Conservation (phyloP, 129 eudicot genomes). For the Saposhnikovia divaricata region DNA sequence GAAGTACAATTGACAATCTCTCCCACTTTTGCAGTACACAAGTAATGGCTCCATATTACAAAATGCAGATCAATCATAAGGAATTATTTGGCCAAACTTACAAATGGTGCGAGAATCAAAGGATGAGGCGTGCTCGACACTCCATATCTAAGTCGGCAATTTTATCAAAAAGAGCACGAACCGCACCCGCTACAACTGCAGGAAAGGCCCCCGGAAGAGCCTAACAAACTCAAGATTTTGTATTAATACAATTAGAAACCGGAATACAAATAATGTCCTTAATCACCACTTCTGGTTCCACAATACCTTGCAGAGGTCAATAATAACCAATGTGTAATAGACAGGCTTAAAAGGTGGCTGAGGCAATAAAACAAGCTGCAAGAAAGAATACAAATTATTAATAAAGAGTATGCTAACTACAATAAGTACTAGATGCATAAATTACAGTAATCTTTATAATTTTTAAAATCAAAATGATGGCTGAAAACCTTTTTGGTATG, state of each 20-base stretch:
- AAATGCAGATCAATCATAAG: neutral
- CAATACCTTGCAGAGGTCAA: slow-evolving; percentile 93
- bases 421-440: too few species aligned
- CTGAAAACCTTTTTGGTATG: too few species aligned
- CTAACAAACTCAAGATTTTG: slow-evolving; percentile 27
- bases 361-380: slow-evolving; percentile 89
- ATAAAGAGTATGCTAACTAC: neutral
- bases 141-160: slow-evolving; percentile 94
- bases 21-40: neutral
- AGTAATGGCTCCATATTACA: neutral
- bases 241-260: neutral
- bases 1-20: neutral
- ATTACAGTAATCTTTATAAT: neutral
- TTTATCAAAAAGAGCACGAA: slow-evolving; percentile 93
- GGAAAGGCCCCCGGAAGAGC: slow-evolving; percentile 99
- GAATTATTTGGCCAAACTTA: slow-evolving; percentile 30
- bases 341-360: slow-evolving; percentile 88
- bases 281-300: neutral
- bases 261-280: neutral
- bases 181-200: slow-evolving; percentile 97
- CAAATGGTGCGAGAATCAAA: slow-evolving; percentile 99
- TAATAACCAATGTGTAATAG: slow-evolving; percentile 88
- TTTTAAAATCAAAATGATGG: too few species aligned
- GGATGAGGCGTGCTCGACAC: slow-evolving; percentile 84
- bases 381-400: neutral